These are phyloP conservation scores for Rhododendron molle DNA, from an alignment of 148 eudicot species.

Conservation along the genomic window DNA sequence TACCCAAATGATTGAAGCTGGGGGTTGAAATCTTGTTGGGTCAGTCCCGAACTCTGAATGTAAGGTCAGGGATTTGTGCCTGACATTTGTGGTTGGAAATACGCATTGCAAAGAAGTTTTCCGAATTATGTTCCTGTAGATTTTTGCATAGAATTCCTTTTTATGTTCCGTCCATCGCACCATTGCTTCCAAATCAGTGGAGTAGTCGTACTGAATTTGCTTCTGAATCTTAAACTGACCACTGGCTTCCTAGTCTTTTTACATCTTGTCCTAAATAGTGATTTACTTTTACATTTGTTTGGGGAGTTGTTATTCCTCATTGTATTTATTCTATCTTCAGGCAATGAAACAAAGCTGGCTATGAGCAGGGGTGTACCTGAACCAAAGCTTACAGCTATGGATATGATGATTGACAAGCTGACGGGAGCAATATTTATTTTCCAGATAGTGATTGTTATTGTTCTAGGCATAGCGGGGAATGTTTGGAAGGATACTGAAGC, in stretches of 20 bases:
- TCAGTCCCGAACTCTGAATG: not conserved
- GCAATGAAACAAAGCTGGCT: constrained; percentile 97
- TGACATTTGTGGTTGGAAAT: not conserved
- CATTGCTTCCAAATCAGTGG: not conserved
- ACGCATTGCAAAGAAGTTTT: not conserved
- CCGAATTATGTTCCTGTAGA: not conserved
- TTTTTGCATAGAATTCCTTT: not conserved
- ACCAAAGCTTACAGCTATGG: constrained; percentile 94
- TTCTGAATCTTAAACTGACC: not conserved
- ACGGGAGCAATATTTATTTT: constrained; percentile 97
- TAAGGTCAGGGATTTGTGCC: not conserved
- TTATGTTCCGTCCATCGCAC: not conserved
- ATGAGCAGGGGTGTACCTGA: constrained; percentile 97
- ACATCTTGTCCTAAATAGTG: not conserved
- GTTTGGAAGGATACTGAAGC: constrained; percentile 98
- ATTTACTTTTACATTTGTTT: not conserved
- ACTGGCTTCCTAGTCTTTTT: not conserved
- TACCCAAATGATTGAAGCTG: not conserved
- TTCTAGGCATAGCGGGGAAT: constrained; percentile 93
- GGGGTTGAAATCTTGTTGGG: not conserved
- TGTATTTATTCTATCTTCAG: constrained; percentile 28
- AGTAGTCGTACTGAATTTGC: not conserved
- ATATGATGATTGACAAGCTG: constrained; percentile 99
- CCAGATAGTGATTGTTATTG: constrained; percentile 92
- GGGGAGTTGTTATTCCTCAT: not conserved